phyloP scores from a whole-genome alignment of 2,329 filamentous ascomycete genomes.

The Fusarium sulawesiense region DNA sequence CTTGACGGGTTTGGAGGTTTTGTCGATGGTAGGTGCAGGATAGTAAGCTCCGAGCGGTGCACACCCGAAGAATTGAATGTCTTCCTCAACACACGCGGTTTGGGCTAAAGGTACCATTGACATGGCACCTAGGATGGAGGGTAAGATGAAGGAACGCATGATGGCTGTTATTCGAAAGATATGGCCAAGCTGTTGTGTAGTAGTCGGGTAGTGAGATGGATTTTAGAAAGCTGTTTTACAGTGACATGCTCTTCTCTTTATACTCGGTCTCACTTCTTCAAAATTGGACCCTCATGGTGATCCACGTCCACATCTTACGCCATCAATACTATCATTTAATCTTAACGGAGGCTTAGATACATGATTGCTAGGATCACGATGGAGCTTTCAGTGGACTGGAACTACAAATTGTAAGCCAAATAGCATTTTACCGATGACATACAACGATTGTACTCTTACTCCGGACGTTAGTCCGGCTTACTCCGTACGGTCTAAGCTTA shows the following conservation, averaged over 20 bases:
- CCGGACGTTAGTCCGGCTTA: not conserved
- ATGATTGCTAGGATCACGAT: not conserved
- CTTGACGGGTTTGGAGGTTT: not conserved
- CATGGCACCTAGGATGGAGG: not conserved
- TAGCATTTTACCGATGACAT: not conserved
- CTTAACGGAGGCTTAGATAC: not conserved
- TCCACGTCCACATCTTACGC: not conserved
- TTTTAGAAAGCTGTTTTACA: not conserved
- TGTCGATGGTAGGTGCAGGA: slow-evolving; percentile 27
- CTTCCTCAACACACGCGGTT: not conserved
- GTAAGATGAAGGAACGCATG: not conserved
- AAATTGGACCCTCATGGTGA: not conserved
- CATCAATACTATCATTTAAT: accelerated
- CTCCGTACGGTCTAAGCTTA: not conserved
- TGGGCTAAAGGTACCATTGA: not conserved
- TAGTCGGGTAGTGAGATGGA: not conserved
- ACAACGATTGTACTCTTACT: not conserved
- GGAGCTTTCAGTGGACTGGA: not conserved
- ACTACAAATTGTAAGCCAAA: not conserved
- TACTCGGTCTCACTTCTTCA: not conserved
- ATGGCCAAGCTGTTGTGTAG: not conserved
- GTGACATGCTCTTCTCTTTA: not conserved
- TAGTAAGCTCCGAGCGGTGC: slow-evolving; percentile 39
- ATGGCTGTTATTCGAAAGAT: not conserved
- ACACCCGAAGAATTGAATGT: slow-evolving; percentile 34